phyloP scores from a whole-genome alignment of 768 basidiomycete genomes.

The Suillus subluteus region DNA sequence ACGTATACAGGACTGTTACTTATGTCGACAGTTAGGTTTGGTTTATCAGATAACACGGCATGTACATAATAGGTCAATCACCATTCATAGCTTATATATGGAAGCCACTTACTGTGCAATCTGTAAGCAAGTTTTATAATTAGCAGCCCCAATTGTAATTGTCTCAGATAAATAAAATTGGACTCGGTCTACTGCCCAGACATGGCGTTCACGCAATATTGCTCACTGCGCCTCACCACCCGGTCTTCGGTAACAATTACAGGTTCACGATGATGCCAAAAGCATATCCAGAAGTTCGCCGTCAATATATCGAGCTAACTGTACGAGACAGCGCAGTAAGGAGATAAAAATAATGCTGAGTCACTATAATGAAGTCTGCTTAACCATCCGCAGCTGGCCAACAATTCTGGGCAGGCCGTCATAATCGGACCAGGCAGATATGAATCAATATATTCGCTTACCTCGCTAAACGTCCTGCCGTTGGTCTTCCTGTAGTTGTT shows the following conservation, averaged over 20 bases:
- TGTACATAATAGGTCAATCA: no score
- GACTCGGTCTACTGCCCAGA: neutral
- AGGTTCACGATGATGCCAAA: neutral
- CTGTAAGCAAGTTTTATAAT: neutral
- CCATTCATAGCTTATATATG: neutral
- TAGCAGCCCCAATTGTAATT: neutral
- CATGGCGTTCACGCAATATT: neutral
- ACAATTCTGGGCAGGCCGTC: neutral
- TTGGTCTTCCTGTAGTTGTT: slow-evolving; percentile 22
- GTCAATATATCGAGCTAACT: neutral
- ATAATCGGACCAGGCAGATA: neutral
- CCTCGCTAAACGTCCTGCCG: slow-evolving; percentile 6
- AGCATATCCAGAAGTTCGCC: neutral
- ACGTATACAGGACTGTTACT: neutral
- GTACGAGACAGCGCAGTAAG: neutral
- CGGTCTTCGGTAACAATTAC: neutral
- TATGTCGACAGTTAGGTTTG: no score
- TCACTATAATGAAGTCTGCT: neutral
- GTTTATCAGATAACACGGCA: neutral
- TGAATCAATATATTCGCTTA: neutral
- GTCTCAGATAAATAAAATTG: neutral
- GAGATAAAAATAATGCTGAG: neutral
- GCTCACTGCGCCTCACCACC: neutral
- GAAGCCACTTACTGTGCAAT: slow-evolving; percentile 1
- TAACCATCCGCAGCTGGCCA: neutral